Evolutionary conservation across 768 basidiomycete species (phyloP), one percentile per base, ranked within the genome.

Genomic region (Serendipita vermifera): DNA sequence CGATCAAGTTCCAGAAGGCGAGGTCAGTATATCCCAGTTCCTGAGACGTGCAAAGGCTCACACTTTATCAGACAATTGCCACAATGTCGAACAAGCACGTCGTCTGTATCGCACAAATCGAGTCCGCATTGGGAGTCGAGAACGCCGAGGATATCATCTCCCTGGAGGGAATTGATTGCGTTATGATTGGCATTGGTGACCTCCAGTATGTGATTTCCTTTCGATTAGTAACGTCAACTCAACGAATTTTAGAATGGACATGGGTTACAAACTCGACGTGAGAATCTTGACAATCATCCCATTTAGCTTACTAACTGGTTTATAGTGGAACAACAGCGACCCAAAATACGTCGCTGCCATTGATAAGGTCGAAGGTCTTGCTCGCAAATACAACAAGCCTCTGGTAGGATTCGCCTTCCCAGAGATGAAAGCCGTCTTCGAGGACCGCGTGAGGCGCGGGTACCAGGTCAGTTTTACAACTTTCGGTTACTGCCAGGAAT

Each of bases 151-250:
- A 51, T n/a, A 51, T 51, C 27, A 51, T 51, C 27, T 9, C 24
- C 17, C n/a, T 51, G 24, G 46, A 51, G 24, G 46, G 46, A 5
- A 51, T 51, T 31, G 46, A 51, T 31, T 22, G 24, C 5, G 24
- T 51, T 27, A 51, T 51, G 46, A 51, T 51, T 27, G 46, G 46
- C n/a, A 51, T 51, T 27, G 46, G 46, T 51, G 46, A 51, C 46
- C 29, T 51, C 9, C 5, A 31, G 46, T 51, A 29, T 7, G 46
- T n/a, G 26, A 5, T 11, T 7, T 43, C 7, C 40, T 5, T 4
- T 11, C 15, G 24, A 51, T n/a, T n/a, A n/a, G n/a, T n/a, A n/a
- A n/a, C n/a, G n/a, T n/a, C n/a, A n/a, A n/a, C n/a, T n/a, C n/a
- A 7, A 51, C 11, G 9, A 5, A 24, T 22, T 7, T 31, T 51